A percentile compares a stretch with the other conserved stretches of the same genome.
phyloP scores from a whole-genome alignment of 495 filamentous ascomycete genomes.

The Neurospora sp. region DNA sequence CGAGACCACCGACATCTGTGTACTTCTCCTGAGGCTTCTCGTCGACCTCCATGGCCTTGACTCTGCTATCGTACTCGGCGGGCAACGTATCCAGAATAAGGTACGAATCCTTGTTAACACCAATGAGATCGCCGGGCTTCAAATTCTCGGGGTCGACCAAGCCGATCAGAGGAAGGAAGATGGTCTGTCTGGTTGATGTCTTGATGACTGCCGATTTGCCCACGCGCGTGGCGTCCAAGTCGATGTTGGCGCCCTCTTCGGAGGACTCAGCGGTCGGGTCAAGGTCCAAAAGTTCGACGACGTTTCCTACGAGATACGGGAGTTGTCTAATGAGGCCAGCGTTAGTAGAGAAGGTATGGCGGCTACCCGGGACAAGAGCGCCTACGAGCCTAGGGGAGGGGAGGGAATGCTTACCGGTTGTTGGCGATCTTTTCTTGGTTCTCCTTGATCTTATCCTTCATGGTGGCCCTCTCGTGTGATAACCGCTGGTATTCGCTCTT shows the following conservation, averaged over 20 bases:
- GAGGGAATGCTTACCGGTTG: slow-evolving; percentile 59
- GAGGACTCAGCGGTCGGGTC: slow-evolving; percentile 92
- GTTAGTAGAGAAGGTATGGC: slow-evolving; percentile 11
- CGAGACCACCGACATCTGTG: slow-evolving; percentile 90
- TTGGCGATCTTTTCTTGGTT: slow-evolving; percentile 98
- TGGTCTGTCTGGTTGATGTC: slow-evolving; percentile 97
- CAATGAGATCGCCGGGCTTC: slow-evolving; percentile 91
- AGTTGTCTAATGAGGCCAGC: slow-evolving; percentile 57
- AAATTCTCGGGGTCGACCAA: slow-evolving; percentile 90
- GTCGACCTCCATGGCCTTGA: slow-evolving; percentile 99
- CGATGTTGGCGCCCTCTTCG: slow-evolving; percentile 97
- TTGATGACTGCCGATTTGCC: slow-evolving; percentile 99
- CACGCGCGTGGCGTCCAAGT: slow-evolving; percentile 91
- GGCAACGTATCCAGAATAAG: slow-evolving; percentile 96
- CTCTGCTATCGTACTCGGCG: slow-evolving; percentile 97
- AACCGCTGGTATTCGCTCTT: slow-evolving; percentile 92
- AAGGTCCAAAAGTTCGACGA: slow-evolving; percentile 92
- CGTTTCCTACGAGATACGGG: slow-evolving; percentile 96
- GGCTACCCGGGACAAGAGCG: slow-evolving; percentile 2
- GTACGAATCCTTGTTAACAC: slow-evolving; percentile 99
- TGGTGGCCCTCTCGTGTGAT: slow-evolving; percentile 85
- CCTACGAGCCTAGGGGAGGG: background rate
- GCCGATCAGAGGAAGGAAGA: slow-evolving; percentile 96
- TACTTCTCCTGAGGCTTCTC: slow-evolving; percentile 99
- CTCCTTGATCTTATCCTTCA: slow-evolving; percentile 98